Evolutionary conservation across 2,329 filamentous ascomycete species (phyloP).

Genomic region (Colletotrichum cordylinicola): DNA sequence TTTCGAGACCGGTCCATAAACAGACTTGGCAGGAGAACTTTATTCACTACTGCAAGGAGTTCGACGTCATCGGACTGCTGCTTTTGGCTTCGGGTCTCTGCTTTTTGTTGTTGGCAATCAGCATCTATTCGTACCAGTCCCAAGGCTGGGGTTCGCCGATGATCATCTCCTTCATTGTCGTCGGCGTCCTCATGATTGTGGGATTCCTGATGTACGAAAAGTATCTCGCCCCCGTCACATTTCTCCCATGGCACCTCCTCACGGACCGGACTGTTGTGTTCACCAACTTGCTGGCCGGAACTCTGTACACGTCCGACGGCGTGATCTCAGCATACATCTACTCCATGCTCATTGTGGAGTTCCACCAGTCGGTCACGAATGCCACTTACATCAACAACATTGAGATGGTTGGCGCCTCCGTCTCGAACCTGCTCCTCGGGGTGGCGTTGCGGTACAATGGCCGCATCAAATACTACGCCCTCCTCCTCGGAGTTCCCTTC

Average conservation of each 20-base stretch:
- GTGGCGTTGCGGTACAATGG: not conserved
- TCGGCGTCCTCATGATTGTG: slow-evolving; percentile 56
- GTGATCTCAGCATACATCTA: slow-evolving; percentile 20
- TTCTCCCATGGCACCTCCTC: slow-evolving; percentile 55
- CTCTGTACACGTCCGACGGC: slow-evolving; percentile 32
- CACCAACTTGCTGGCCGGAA: slow-evolving; percentile 26
- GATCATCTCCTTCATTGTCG: slow-evolving; percentile 52
- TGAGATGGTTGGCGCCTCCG: slow-evolving; percentile 38
- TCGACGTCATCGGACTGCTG: slow-evolving; percentile 46
- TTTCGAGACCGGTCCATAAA: not conserved
- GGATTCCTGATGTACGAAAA: slow-evolving; percentile 53
- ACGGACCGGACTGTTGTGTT: slow-evolving; percentile 39
- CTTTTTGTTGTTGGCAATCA: slow-evolving; percentile 59
- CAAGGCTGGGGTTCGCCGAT: slow-evolving; percentile 47
- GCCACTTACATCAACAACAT: slow-evolving; percentile 36
- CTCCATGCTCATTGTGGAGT: slow-evolving; percentile 47
- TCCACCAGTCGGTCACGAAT: slow-evolving; percentile 35
- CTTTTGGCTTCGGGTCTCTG: slow-evolving; percentile 56
- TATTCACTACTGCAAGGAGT: not conserved
- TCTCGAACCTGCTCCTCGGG: not conserved
- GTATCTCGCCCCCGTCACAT: slow-evolving; percentile 55
- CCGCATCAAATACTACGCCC: not conserved
- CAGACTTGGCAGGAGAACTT: not conserved
- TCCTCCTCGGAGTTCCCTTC: not conserved
- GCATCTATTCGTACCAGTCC: slow-evolving; percentile 36